Base-by-base conservation (phyloP, 2,329 filamentous ascomycete genomes). In the Xylariaceae sp. region DNA sequence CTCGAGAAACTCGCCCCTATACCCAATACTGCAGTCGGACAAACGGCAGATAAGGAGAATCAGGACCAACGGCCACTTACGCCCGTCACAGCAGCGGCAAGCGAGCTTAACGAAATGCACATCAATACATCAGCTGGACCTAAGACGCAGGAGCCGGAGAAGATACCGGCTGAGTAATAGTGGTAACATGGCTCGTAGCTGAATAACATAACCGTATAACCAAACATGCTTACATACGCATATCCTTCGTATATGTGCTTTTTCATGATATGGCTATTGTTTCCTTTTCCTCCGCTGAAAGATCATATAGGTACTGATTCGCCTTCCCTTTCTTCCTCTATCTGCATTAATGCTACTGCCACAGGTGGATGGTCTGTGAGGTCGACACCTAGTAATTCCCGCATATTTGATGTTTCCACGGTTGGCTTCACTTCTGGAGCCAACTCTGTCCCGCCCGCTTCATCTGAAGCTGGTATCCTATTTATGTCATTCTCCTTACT, bases 1-100 rank as follows among this genome's bases (percentile, higher is more conserved):
- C 68, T 82, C 44, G 79, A 79, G 31, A 70, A 74, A 5, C 58
- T 72, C 43, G 64, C 60, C 3, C 66, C 69, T 4, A 69, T 76
- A 14, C 76, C 76, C 6, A 71, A 71, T 28, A 69, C 75, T 11
- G 29, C 64, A 48, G 58, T 17, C 28, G 56, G 56, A 6, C 74
- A n/a, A 19, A 34, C n/a, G 26, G 14, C 17, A 6, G 33, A 50
- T 28, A 74, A 67, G 60, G 74, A 76, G 45, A 73, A 65, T 34
- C 48, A 45, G 17, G 63, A 65, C 23, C 60, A 55, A 34, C 65
- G 57, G 19, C 64, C 58, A 50, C 60, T 62, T 51, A 71, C 66
- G 21, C 69, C 70, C 1, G 64, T 66, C 28, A 67, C 71, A 37
- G 62, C 65, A 11, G 65, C 75, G 40, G 72, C 76, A 37, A 65